These are phyloP conservation scores for Corylus americana DNA, from an alignment of 306 rosid genomes.

Conservation along the genomic window DNA sequence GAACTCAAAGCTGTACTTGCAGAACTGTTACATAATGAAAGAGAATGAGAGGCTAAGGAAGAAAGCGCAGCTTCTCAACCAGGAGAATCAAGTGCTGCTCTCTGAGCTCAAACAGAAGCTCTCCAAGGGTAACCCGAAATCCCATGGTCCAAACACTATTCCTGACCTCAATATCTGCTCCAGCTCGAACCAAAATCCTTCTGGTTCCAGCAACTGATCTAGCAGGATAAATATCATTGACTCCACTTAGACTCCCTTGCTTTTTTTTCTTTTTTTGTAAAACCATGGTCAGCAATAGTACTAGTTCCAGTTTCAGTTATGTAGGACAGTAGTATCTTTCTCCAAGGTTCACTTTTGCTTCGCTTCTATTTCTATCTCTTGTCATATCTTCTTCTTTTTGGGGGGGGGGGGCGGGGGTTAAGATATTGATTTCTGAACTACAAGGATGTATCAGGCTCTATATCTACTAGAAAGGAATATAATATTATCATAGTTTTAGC, in stretches of 20 bases:
- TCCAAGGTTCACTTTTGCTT: constrained; percentile 31
- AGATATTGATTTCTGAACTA: constrained; percentile 54
- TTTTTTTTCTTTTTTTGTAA: constrained; percentile 46
- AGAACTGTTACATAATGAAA: constrained; percentile 94
- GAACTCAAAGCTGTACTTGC: constrained; percentile 90
- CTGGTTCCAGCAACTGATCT: constrained; percentile 60
- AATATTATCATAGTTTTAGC: constrained; percentile 38
- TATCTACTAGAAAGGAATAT: constrained; percentile 60
- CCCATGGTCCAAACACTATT: constrained; percentile 45
- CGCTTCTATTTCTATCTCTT: constrained; percentile 46
- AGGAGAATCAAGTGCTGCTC: constrained; percentile 87
- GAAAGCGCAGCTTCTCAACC: constrained; percentile 92
- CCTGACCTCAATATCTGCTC: constrained; percentile 75
- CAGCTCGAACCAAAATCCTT: constrained; percentile 50
- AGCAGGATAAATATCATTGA: constrained; percentile 33
- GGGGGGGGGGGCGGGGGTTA: constrained; percentile 63
- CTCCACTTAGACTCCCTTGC: constrained; percentile 53
- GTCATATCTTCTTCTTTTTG: constrained; percentile 30
- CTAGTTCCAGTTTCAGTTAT: constrained; percentile 57
- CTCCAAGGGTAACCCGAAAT: constrained; percentile 53
- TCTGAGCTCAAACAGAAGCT: constrained; percentile 93
- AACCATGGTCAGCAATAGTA: constrained; percentile 50
- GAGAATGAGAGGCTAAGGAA: constrained; percentile 95
- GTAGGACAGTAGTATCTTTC: constrained; percentile 53
- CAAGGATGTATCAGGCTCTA: constrained; percentile 49